These are phyloP conservation scores for Suhomyces atakaporum DNA, from an alignment of 1,139 yeast genomes.

Conservation along the genomic window DNA sequence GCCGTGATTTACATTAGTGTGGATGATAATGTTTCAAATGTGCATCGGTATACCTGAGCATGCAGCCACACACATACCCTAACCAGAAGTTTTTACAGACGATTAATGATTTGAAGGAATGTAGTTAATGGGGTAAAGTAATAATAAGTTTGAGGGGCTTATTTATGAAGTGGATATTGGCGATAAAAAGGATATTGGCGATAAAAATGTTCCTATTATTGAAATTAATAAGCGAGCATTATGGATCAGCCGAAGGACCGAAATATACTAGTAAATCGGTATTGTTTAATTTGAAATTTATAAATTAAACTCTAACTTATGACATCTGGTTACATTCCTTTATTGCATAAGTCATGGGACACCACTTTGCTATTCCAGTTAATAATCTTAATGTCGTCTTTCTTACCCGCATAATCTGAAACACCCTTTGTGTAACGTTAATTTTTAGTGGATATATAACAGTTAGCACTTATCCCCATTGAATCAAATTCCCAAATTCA, in stretches of 20 bases:
- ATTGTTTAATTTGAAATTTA: background rate
- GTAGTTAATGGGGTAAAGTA: too few species aligned
- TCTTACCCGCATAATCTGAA: constrained; percentile 14
- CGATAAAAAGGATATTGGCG: too few species aligned
- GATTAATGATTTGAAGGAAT: too few species aligned
- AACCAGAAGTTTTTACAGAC: too few species aligned
- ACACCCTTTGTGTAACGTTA: constrained; percentile 13
- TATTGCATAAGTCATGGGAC: background rate
- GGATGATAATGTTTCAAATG: background rate
- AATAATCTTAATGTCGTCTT: constrained; percentile 6
- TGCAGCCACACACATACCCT: background rate
- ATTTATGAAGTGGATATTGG: too few species aligned
- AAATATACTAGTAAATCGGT: background rate
- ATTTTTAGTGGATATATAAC: constrained; percentile 8
- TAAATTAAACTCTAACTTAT: too few species aligned
- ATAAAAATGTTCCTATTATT: too few species aligned
- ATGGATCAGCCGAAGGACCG: background rate
- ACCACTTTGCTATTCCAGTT: constrained; percentile 2
- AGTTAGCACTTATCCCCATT: constrained; percentile 1
- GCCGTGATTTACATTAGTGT: too few species aligned
- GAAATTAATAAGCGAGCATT: constrained; percentile 3
- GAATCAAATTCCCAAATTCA: too few species aligned
- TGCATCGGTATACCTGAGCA: background rate
- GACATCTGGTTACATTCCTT: background rate
- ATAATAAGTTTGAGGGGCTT: too few species aligned